phyloP scores from a whole-genome alignment of 148 eudicot genomes.

The Camellia sinensis region DNA sequence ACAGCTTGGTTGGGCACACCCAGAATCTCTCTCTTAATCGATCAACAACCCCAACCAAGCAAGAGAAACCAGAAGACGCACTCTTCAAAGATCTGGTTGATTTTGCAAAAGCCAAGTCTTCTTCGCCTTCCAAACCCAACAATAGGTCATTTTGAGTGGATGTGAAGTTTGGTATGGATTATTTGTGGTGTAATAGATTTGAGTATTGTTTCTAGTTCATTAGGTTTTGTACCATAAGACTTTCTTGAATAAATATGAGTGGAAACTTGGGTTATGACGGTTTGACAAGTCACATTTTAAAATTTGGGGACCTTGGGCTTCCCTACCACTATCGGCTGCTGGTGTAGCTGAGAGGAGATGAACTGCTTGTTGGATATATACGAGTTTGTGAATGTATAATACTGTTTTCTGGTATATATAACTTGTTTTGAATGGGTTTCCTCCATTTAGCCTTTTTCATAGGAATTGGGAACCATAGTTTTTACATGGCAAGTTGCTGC shows the following conservation, averaged over 20 bases:
- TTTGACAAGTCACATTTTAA: neutral
- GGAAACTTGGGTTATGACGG: neutral
- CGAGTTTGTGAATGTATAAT: neutral
- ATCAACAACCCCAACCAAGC: slow-evolving; percentile 42
- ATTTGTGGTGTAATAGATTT: neutral
- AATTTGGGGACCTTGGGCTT: neutral
- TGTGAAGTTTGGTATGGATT: neutral
- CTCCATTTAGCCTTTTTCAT: too few relatives aligned
- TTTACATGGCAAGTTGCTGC: too few relatives aligned
- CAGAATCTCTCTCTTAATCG: slow-evolving; percentile 59
- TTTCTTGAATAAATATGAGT: slow-evolving; percentile 7
- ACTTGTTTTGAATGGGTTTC: neutral
- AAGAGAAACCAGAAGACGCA: slow-evolving; percentile 73
- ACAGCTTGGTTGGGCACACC: slow-evolving; percentile 68
- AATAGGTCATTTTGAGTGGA: slow-evolving; percentile 16
- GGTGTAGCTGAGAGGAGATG: neutral
- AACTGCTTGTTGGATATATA: neutral
- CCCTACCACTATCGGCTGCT: neutral
- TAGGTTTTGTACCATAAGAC: neutral
- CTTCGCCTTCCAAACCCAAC: slow-evolving; percentile 42
- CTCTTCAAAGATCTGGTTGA: slow-evolving; percentile 82
- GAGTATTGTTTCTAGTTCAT: neutral
- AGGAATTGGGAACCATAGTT: neutral
- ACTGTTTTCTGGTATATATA: neutral
- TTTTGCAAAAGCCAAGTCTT: slow-evolving; percentile 68